Percentiles rank a stretch among this genome's conserved stretches.
Conservation (phyloP, 1,139 yeast species). For the Yamadazyma diospyri region DNA sequence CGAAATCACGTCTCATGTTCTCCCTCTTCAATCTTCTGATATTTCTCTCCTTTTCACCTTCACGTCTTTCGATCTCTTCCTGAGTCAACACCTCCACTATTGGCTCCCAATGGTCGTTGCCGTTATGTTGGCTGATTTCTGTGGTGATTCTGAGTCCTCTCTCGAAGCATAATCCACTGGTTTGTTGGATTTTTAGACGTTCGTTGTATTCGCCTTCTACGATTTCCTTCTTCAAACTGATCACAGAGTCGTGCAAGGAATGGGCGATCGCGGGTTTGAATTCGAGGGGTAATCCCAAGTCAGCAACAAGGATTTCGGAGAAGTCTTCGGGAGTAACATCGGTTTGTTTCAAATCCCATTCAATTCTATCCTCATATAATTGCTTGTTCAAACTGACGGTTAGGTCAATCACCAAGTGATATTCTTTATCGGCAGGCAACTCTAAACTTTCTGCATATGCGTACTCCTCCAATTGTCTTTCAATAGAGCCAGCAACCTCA, state of each 20-base stretch:
- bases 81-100: slow-evolving; percentile 80
- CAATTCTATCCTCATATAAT: slow-evolving; percentile 87
- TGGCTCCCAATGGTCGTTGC: slow-evolving; percentile 82
- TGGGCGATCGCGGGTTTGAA: slow-evolving; percentile 90
- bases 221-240: slow-evolving; percentile 77
- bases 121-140: slow-evolving; percentile 43
- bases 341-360: slow-evolving; percentile 81
- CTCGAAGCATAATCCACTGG: slow-evolving; percentile 43
- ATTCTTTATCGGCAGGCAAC: slow-evolving; percentile 59
- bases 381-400: slow-evolving; percentile 82
- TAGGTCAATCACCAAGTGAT: slow-evolving; percentile 75
- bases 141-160: slow-evolving; percentile 44
- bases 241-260: slow-evolving; percentile 75
- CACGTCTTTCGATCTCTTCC: slow-evolving; percentile 93
- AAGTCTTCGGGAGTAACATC: slow-evolving; percentile 76
- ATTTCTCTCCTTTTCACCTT: slow-evolving; percentile 90
- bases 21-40: slow-evolving; percentile 91
- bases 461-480: slow-evolving; percentile 77
- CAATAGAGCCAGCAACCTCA: slow-evolving; percentile 68
- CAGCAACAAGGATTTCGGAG: slow-evolving; percentile 78
- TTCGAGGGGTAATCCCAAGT: slow-evolving; percentile 80
- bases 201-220: slow-evolving; percentile 68
- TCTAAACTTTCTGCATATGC: slow-evolving; percentile 53
- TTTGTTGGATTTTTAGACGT: slow-evolving; percentile 43
- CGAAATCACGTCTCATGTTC: slow-evolving; percentile 60